Percentiles rank a stretch among this genome's conserved stretches.
phyloP scores from a whole-genome alignment of 1,139 yeast species.

The Torulaspora pretoriensis region DNA sequence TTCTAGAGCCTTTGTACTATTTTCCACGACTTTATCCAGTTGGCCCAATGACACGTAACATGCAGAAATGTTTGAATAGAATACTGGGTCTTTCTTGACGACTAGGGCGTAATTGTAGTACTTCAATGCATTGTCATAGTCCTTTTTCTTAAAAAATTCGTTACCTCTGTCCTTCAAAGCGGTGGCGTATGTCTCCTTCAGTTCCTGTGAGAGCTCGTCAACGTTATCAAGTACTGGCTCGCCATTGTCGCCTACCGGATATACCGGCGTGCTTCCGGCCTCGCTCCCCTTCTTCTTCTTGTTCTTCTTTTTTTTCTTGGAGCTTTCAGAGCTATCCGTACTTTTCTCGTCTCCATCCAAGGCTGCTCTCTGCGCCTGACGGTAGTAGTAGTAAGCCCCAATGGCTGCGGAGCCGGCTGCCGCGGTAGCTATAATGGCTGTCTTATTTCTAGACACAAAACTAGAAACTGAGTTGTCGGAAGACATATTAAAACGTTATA shows the following conservation, averaged over 20 bases:
- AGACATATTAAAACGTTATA: slow-evolving; percentile 9
- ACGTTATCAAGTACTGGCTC: slow-evolving; percentile 55
- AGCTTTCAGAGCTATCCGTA: slow-evolving; percentile 8
- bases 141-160: slow-evolving; percentile 64
- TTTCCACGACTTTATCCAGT: slow-evolving; percentile 78
- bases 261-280: slow-evolving; percentile 36
- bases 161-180: slow-evolving; percentile 90
- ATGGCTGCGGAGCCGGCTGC: slow-evolving; percentile 61
- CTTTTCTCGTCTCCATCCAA: slow-evolving; percentile 17
- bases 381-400: slow-evolving; percentile 52
- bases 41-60: slow-evolving; percentile 82
- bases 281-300: slow-evolving; percentile 42
- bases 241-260: slow-evolving; percentile 51
- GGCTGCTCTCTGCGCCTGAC: slow-evolving; percentile 34
- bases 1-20: slow-evolving; percentile 79
- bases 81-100: slow-evolving; percentile 77
- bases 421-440: slow-evolving; percentile 57
- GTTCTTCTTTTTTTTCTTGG: slow-evolving; percentile 37
- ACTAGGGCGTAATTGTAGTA: slow-evolving; percentile 74
- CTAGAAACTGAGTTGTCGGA: slow-evolving; percentile 27
- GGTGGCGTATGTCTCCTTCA: slow-evolving; percentile 66
- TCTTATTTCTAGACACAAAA: slow-evolving; percentile 55
- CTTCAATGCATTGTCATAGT: slow-evolving; percentile 67
- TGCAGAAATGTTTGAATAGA: slow-evolving; percentile 91
- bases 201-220: slow-evolving; percentile 45